Base-by-base conservation (phyloP, 495 filamentous ascomycete genomes). In the Astrothelium subdiscretum region DNA sequence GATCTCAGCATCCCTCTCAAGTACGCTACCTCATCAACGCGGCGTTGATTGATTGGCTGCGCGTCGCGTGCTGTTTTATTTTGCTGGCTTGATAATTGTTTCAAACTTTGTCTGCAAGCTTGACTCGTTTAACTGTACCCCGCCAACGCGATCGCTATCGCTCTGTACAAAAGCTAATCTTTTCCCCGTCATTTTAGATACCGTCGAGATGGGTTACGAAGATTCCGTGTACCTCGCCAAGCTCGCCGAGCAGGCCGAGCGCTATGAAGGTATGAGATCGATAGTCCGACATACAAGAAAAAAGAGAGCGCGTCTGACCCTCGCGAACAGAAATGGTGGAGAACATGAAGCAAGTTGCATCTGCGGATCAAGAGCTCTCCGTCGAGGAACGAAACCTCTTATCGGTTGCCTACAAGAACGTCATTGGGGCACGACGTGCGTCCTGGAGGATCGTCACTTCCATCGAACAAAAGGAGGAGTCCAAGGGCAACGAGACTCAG, bases 401-500 rank as follows among this genome's bases (percentile, higher is more conserved):
- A 54, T 96, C 91, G 61, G 94, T 98, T 71, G 94, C 94, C 68
- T 98, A 98, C 87, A 98, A 98, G 88, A 98, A 98, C 78, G 94
- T 98, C 61, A 92, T 98, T 67, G 94, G 94, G 70, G 96, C 94
- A 69, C 90, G 94, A 76, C 94, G 95, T 84, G 95, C 94, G 71
- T 96, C 91, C 66, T 98, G 94, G 94, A 88, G 94, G 79, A 97
- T 98, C 77, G 96, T 98, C 79, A 96, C 95, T 70, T 97, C 92
- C 69, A 98, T 98, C 77, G 94, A 97, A 81, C 94, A 98, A 78
- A 97, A 97, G 85, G 94, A 98, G 83, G 94, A 98, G 81, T 95
- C 92, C 72, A 98, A 98, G 86, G 94, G 95, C 83, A 96, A 96
- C 78, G 86, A 92, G 67, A 79, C 83, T 66, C 94, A 98, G 79